Conservation (phyloP, 257 asterid species). For the Petunia secreta region DNA sequence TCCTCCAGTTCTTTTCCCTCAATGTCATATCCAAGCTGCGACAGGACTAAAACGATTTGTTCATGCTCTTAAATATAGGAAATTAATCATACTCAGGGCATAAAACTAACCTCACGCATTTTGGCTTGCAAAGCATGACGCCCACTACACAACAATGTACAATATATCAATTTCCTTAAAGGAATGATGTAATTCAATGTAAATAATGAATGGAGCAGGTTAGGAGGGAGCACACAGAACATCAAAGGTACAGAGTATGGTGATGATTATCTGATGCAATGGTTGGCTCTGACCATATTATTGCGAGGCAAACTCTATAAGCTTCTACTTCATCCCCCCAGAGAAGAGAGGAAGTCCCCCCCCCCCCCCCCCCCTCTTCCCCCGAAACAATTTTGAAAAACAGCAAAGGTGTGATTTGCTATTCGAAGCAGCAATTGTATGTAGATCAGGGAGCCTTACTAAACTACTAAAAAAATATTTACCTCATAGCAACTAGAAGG, state of each 20-base stretch:
- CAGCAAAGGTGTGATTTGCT: neutral
- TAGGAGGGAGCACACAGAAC: neutral
- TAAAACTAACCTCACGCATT: conserved; percentile 73
- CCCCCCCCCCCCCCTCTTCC: no score
- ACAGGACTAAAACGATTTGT: conserved; percentile 23
- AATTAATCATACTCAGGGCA: conserved; percentile 17
- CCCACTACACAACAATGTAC: conserved; percentile 62
- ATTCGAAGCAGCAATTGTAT: neutral
- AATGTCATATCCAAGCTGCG: conserved; percentile 91
- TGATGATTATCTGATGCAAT: neutral
- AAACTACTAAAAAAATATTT: neutral
- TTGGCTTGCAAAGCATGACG: conserved; percentile 96
- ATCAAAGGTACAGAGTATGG: neutral
- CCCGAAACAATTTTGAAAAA: neutral
- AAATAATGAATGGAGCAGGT: neutral
- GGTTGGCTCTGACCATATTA: neutral
- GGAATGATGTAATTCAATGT: conserved; percentile 21
- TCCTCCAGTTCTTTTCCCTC: conserved; percentile 85
- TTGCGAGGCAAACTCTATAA: conserved; percentile 11
- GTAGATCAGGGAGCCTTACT: neutral
- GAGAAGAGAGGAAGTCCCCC: neutral
- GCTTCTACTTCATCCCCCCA: conserved; percentile 18
- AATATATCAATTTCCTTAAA: conserved; percentile 21
- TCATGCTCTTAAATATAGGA: neutral
- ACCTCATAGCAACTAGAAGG: neutral